Evolutionary conservation across 495 filamentous ascomycete genomes (phyloP).

Genomic region (Penicillium turbatum): DNA sequence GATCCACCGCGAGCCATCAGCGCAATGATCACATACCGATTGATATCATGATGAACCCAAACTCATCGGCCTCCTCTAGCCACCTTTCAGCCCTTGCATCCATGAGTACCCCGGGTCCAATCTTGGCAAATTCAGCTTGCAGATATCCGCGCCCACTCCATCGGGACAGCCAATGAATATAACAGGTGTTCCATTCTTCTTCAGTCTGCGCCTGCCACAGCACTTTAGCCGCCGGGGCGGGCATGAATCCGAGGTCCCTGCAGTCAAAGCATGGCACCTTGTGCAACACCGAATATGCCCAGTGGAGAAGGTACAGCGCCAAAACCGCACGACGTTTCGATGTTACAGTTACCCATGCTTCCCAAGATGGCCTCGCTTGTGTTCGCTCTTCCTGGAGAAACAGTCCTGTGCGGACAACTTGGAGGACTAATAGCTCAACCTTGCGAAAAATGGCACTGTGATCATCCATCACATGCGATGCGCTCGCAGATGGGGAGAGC

Average conservation of each 20-base stretch:
- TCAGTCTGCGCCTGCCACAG: conserved; percentile 37
- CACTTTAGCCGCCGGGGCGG: conserved; percentile 32
- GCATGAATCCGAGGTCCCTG: conserved; percentile 35
- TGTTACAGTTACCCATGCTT: no score
- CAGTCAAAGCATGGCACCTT: conserved; percentile 32
- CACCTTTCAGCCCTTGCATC: conserved; percentile 30
- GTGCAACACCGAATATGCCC: conserved; percentile 37
- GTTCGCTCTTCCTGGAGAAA: no score
- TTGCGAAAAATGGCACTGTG: no score
- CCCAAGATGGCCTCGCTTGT: no score
- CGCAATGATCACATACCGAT: conserved; percentile 26
- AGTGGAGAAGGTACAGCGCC: conserved; percentile 35
- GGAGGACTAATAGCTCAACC: no score
- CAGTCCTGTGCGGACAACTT: no score
- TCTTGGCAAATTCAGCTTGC: conserved; percentile 33
- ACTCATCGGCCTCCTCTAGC: conserved; percentile 38
- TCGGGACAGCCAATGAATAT: conserved; percentile 33
- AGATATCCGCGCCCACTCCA: conserved; percentile 34
- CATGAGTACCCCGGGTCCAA: conserved; percentile 18
- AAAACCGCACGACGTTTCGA: conserved; percentile 26
- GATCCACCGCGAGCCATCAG: no score
- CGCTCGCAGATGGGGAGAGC: no score
- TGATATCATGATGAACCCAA: conserved; percentile 33
- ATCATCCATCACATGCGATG: no score
- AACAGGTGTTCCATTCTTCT: conserved; percentile 32